Evolutionary conservation across 2,329 filamentous ascomycete species (phyloP).

Genomic region (Boeremia lycopersici): DNA sequence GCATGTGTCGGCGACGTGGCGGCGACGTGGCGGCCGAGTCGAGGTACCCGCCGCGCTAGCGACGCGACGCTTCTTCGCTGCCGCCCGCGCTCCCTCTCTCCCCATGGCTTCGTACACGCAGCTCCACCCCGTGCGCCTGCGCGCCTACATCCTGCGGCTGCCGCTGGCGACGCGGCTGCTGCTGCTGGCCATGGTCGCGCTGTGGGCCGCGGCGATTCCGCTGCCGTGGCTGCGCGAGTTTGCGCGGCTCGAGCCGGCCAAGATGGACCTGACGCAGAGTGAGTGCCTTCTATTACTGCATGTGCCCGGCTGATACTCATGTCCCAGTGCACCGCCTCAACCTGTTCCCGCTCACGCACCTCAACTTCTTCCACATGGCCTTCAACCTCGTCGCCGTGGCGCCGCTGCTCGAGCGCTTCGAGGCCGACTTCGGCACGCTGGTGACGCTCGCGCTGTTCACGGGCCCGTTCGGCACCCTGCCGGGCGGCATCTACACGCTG

Average conservation of each 20-base stretch:
- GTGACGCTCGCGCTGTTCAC: constrained; percentile 86
- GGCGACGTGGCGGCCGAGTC: no score
- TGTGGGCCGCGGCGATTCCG: constrained; percentile 74
- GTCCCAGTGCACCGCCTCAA: constrained; percentile 84
- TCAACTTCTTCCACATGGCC: constrained; percentile 77
- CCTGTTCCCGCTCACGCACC: constrained; percentile 87
- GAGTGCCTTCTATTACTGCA: no score
- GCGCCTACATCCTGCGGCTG: constrained; percentile 82
- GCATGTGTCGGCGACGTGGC: no score
- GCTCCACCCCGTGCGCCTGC: constrained; percentile 75
- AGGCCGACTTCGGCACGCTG: constrained; percentile 88
- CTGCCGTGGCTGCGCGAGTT: constrained; percentile 75
- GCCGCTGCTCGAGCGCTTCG: constrained; percentile 92
- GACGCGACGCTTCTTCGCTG: background rate
- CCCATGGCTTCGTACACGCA: constrained; percentile 56
- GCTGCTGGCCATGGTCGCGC: constrained; percentile 67
- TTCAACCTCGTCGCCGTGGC: constrained; percentile 80
- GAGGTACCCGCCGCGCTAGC: no score
- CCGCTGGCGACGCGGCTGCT: constrained; percentile 83
- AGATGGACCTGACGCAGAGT: constrained; percentile 74
- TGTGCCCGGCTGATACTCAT: no score
- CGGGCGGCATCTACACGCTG: constrained; percentile 79
- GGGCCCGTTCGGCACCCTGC: constrained; percentile 70
- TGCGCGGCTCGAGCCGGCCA: constrained; percentile 78
- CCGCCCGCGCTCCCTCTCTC: background rate